Evolutionary conservation across 2,329 filamentous ascomycete genomes (phyloP), one percentile per base, ranked within the genome.

Genomic region (Periconia sp.): DNA sequence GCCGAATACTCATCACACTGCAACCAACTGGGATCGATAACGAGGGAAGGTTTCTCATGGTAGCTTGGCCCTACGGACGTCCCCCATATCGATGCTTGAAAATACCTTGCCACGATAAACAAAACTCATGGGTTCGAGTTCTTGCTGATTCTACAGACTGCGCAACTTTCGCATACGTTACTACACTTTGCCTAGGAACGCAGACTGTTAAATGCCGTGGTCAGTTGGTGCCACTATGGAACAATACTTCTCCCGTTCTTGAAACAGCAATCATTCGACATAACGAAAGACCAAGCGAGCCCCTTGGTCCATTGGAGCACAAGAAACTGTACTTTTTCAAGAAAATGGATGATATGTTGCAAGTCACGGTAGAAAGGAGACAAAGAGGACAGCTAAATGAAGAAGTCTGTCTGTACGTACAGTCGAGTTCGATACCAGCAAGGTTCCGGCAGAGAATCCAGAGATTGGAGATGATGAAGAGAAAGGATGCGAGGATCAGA

Each of bases 81-180:
- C 19, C 19, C 5, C 19, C 23, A 23, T 31, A 27, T 17, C 31
- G 41, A 11, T 53, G 50, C 33, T 41, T 56, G 19, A 33, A 27
- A 20, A 35, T 53, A 11, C 42, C 50, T 3, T 43, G 47, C 15
- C 41, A 42, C 41, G 40, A 50, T 6, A 41, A 35, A 19, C 23
- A 41, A 19, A 56, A 20, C 19, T 41, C 37, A 10, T 56, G 50
- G 50, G 31, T 41, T 8, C 31, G 43, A 20, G 42, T 56, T 6
- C 33, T 56, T 2, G 50, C 50, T 6, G 54, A 56, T 27, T 56
- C 54, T 6, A 40, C 17, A 1, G 54, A 56, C 19, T 56, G 45
- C n/a, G 54, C 54, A 15, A 56, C 54, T 7, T 56, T 50, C n/a
- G 46, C 50, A 14, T 56, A 56, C 43, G 40, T 56, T 14, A 37